Evolutionary conservation across 1,284 basidiomycete genomes (phyloP).

Genomic region (Ustilago curta): DNA sequence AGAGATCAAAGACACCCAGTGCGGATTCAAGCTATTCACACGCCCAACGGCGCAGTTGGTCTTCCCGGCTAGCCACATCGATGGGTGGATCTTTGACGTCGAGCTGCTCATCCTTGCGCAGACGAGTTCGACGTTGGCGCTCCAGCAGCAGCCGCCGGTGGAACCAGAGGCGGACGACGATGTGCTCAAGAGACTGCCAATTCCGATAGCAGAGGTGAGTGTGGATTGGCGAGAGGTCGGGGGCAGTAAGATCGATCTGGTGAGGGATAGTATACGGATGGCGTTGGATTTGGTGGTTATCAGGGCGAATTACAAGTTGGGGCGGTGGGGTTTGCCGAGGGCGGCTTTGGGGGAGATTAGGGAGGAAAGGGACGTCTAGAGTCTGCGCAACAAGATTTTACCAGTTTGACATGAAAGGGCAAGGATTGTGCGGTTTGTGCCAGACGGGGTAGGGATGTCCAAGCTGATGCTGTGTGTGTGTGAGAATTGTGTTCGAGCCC

Average conservation of each 20-base stretch:
- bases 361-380: not conserved
- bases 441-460: not conserved
- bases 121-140: conserved; percentile 38
- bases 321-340: conserved; percentile 71
- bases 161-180: conserved; percentile 3
- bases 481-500: not conserved
- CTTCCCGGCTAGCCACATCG: conserved; percentile 75
- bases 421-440: too few species aligned
- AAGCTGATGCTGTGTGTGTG: not conserved
- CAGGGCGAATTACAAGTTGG: conserved; percentile 82
- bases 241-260: conserved; percentile 88
- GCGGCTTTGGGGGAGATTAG: conserved; percentile 7
- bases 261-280: conserved; percentile 87
- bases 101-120: conserved; percentile 87
- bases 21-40: conserved; percentile 88
- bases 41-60: conserved; percentile 81
- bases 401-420: not conserved
- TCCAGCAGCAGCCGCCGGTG: not conserved
- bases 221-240: conserved; percentile 91
- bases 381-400: not conserved
- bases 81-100: conserved; percentile 90
- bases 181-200: conserved; percentile 73
- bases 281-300: conserved; percentile 85
- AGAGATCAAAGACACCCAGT: conserved; percentile 93
- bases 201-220: conserved; percentile 83